These are phyloP conservation scores for Chlorella ohadii DNA, from an alignment of 139 green algal species.

Conservation along the genomic window DNA sequence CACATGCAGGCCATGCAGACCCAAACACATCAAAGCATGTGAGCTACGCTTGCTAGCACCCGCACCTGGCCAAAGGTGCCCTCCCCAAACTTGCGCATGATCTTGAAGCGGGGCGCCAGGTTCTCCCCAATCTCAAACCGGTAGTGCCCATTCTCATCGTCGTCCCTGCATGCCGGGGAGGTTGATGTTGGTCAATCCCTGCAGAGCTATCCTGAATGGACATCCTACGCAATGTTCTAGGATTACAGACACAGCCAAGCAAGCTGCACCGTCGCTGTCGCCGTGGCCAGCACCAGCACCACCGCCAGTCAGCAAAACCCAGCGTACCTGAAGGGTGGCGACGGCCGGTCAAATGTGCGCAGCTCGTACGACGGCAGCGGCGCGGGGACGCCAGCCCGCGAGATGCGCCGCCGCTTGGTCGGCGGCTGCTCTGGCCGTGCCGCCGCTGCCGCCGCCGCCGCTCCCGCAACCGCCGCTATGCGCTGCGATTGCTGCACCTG, in stretches of 20 bases:
- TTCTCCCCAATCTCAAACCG: conserved; percentile 87
- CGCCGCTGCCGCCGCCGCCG: not conserved
- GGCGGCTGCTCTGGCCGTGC: conserved; percentile 2
- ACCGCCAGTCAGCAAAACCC: too few relatives aligned
- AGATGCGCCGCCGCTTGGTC: conserved; percentile 21
- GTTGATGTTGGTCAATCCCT: too few relatives aligned
- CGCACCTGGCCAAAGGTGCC: conserved; percentile 88
- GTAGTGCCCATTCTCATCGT: conserved; percentile 84
- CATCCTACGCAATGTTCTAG: too few relatives aligned
- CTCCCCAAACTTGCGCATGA: conserved; percentile 94
- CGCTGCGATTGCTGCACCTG: not conserved
- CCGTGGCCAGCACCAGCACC: too few relatives aligned
- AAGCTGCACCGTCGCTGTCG: too few relatives aligned
- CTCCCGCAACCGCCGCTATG: not conserved
- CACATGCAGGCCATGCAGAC: too few relatives aligned
- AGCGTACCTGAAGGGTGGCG: conserved; percentile 17
- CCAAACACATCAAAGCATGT: too few relatives aligned
- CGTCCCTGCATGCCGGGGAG: not conserved
- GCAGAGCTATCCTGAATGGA: too few relatives aligned
- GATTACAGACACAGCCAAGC: too few relatives aligned
- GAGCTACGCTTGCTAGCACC: not conserved
- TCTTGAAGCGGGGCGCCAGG: conserved; percentile 88
- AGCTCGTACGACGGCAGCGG: conserved; percentile 6
- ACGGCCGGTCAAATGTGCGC: conserved; percentile 21
- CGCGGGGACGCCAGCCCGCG: not conserved